These are phyloP conservation scores for Periglandula ipomoeae DNA, from an alignment of 2,329 filamentous ascomycete species.

Conservation along the genomic window DNA sequence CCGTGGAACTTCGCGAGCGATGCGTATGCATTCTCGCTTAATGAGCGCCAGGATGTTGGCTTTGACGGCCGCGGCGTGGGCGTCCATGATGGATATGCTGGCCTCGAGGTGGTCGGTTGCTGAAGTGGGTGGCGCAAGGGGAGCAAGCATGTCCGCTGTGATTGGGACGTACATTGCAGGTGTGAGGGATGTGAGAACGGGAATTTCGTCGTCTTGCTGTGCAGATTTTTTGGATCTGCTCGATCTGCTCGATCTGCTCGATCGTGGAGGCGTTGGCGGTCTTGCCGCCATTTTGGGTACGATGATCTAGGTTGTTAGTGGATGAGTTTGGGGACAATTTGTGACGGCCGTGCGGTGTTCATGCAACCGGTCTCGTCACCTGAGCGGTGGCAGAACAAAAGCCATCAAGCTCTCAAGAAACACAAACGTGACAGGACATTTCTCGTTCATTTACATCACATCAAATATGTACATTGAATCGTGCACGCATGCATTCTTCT, in stretches of 20 bases:
- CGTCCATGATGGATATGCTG: conserved; percentile 15
- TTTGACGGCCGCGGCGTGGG: conserved; percentile 18
- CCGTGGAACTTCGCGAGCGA: conserved; percentile 10
- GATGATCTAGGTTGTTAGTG: too few relatives aligned
- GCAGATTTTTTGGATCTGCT: not conserved
- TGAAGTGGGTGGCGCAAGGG: conserved; percentile 10
- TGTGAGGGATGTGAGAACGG: conserved; percentile 14
- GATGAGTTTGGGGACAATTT: too few relatives aligned
- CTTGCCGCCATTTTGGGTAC: not conserved
- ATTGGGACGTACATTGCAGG: conserved; percentile 27
- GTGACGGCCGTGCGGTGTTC: too few relatives aligned
- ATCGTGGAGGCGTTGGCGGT: not conserved
- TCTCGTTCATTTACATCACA: too few relatives aligned
- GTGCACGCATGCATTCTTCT: not conserved
- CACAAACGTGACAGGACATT: too few relatives aligned
- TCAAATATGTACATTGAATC: not conserved
- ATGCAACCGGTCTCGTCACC: too few relatives aligned
- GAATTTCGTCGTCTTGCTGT: conserved; percentile 6
- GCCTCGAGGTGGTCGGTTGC: conserved; percentile 12
- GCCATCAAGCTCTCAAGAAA: too few relatives aligned
- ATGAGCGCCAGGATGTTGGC: conserved; percentile 21
- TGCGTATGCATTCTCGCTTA: conserved; percentile 23
- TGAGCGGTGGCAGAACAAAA: too few relatives aligned
- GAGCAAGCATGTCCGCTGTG: conserved; percentile 13
- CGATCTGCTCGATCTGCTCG: too few relatives aligned